Evolutionary conservation across 768 basidiomycete species (phyloP).

Genomic region (Thelephora ganbajun): DNA sequence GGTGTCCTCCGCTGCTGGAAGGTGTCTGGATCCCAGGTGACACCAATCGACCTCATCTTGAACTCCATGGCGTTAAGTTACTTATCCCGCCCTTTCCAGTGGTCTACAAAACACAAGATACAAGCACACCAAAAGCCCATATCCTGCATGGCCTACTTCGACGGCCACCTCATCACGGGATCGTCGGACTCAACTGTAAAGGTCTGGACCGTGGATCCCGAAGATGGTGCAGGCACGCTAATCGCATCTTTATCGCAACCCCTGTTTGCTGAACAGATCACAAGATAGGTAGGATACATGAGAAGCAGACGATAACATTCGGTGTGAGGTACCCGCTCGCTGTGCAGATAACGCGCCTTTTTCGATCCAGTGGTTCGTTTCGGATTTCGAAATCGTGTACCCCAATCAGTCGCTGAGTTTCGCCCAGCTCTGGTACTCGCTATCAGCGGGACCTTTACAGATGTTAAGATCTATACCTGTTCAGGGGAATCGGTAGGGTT

Average conservation of each 20-base stretch:
- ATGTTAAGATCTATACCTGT: slow-evolving; percentile 65
- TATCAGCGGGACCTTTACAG: slow-evolving; percentile 68
- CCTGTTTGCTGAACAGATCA: background rate
- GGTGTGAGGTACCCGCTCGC: slow-evolving; percentile 66
- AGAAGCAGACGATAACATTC: slow-evolving; percentile 47
- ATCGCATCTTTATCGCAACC: background rate
- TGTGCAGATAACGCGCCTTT: slow-evolving; percentile 48
- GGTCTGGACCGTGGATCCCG: slow-evolving; percentile 38
- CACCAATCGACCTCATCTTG: background rate
- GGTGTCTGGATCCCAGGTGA: slow-evolving; percentile 17
- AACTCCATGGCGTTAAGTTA: slow-evolving; percentile 13
- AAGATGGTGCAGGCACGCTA: slow-evolving; percentile 18
- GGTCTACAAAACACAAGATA: slow-evolving; percentile 29
- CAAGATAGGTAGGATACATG: slow-evolving; percentile 9
- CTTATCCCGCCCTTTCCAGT: slow-evolving; percentile 27
- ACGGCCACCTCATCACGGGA: slow-evolving; percentile 49
- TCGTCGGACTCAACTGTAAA: slow-evolving; percentile 74
- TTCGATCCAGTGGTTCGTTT: slow-evolving; percentile 45
- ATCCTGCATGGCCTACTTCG: slow-evolving; percentile 45
- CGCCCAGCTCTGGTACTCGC: slow-evolving; percentile 54
- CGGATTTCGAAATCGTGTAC: background rate
- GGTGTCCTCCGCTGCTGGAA: slow-evolving; percentile 59
- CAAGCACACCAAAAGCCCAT: slow-evolving; percentile 60
- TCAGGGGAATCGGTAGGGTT: slow-evolving; percentile 39
- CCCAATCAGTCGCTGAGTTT: background rate